Evolutionary conservation across 345 rosid species (phyloP), one percentile per base, ranked within the genome.

Genomic region (Xanthoceras sorbifolium): DNA sequence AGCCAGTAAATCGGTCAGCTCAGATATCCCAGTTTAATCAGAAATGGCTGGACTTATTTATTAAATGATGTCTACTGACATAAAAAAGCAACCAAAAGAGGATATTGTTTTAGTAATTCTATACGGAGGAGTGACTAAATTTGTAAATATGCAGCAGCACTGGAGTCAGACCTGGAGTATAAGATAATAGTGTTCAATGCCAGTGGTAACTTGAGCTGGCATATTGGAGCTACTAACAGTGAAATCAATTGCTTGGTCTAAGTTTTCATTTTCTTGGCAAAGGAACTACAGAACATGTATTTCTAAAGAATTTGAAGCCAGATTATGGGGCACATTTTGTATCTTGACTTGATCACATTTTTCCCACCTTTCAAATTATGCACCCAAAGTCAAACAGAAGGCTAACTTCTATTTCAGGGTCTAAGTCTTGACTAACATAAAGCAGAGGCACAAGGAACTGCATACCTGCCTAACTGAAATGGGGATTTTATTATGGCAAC

Each of bases 391-490:
- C 34, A 74, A 61, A 40, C 42, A 52, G 67, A 67, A 54, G n/a
- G 34, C 36, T 10, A 17, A 29, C 32, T 54, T 50, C 69, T 65
- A 72, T 14, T 57, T 40, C 32, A 59, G 22, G 10, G 65, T 26
- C 23, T 31, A 23, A 8, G 15, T 54, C 26, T 14, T 62, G 40
- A 34, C 73, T 18, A n/a, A n/a, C 10, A 18, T 15, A 76, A 75
- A 40, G 26, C 54, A 44, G 36, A 31, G 32, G 60, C 9, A 54
- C 71, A 84, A 73, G 73, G 73, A 72, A 70, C 36, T 15, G 32
- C 80, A 66, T 86, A 93, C 99, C 99, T 92, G 94, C 83, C 99
- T 93, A 65, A 92, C 92, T 38, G 99, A 83, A 71, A 88, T 29
- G 38, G 99, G 90, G 77, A 96, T 82, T 86, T 96, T 93, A 78